Base-by-base conservation (phyloP, 768 basidiomycete genomes). In the Tricholoma flavovirens region DNA sequence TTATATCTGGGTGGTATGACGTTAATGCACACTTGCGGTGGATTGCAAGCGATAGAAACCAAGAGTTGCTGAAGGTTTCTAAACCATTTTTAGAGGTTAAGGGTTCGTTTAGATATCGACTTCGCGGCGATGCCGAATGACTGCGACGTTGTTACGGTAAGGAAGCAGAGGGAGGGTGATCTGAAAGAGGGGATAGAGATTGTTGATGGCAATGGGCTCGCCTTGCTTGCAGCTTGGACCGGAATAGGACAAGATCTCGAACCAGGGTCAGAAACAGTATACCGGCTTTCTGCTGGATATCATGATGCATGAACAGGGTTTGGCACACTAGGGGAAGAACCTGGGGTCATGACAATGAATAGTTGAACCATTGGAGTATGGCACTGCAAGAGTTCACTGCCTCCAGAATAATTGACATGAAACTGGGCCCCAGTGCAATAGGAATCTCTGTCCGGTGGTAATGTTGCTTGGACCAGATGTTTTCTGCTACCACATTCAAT, bases 1-100 rank as follows among this genome's bases (percentile, higher is more conserved):
- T 81, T 24, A 61, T 79, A 29, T 73, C 77, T 0, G 78, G 78
- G 10, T 82, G 80, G 80, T 38, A 64, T 51, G 69, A 70, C 55
- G 72, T 75, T 21, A 61, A 56, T 10, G 71, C 73, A 8, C 79
- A 81, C 60, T 58, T 70, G 24, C 64, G 66, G 35, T 81, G 77
- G 75, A 74, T 79, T 15, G 59, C 57, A 5, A 75, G 74, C 54
- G 67, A 72, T 3, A 60, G 62, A 51, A 79, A 79, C 51, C 71
- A 76, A 58, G 69, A 63, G 32, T 60, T 79, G 21, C 58, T 77
- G 38, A 53, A 54, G 49, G 53, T 66, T 17, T 65, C 75, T 17
- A 61, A 59, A 48, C 62, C 67, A 5, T 61, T 71, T 19, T 19
- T 76, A 19, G 62, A 68, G 10, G 64, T 77, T 11, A 64, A 60